Evolutionary conservation across 192 early-diverging fungal species (phyloP), one percentile per base, ranked within the genome.

Genomic region (Chytriomyces confervae): DNA sequence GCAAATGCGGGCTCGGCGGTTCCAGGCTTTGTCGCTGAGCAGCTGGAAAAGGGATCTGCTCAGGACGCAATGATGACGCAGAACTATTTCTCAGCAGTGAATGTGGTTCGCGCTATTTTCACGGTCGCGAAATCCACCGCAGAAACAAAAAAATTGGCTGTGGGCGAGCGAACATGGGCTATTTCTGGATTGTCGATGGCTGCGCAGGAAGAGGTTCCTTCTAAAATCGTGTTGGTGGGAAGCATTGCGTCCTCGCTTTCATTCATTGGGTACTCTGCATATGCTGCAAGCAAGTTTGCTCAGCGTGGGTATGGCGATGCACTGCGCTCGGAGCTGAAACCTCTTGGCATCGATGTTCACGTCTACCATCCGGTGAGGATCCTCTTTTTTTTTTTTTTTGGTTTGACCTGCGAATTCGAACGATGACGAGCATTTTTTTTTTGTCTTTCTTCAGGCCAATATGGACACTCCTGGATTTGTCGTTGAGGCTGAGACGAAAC

Each of bases 381-480:
- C 36, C 36, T 36, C 2, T 36, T 36, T 36, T 2, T 36, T 50
- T 64, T 64, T 64, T 27, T 64, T 64, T 18, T 23, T 10, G 7
- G 36, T 36, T 4, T 36, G 36, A 36, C 36, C 43, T 46, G 8
- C 45, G 13, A 16, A 4, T 68, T 72, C 51, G 5, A 43, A 49
- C 62, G n/a, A 63, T 68, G 7, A 23, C 61, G 18, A 74, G 44
- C 50, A 24, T 69, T 20, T 75, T 73, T 73, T 5, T 29, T 2
- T 11, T 1, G 36, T 36, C 36, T 8, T 29, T 64, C 27, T 11
- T 11, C 9, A 70, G 69, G 83, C 82, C 47, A 86, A 84, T 79
- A 88, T 88, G 48, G 82, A 79, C 79, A 84, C 87, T 43, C 83
- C 83, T 16, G 84, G 87, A 3, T 85, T 78, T 49, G 84, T 68